Evolutionary conservation across 768 basidiomycete species (phyloP), one percentile per base, ranked within the genome.

Genomic region (Imleria badia): DNA sequence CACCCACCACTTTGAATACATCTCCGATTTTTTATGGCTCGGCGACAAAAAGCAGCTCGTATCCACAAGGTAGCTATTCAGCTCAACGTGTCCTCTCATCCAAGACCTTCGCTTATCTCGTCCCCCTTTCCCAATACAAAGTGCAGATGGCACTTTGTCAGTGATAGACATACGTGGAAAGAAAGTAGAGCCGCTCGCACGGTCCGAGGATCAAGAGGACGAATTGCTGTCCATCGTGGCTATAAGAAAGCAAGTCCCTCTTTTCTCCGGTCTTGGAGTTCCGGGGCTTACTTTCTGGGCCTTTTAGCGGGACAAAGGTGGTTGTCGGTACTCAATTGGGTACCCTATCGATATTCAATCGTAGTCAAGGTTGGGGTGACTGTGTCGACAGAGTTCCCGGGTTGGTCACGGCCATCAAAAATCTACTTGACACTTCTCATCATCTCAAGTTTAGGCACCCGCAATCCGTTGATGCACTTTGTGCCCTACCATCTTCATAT

Each of bases 191-290:
- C 91, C 91, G 2, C 72, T 90, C 54, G 87, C 87, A 2, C 89
- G 94, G 50, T 96, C 93, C 15, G 94, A 96, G 67, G 91, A 96
- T 73, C 95, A 98, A 68, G 95, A 97, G 64, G 95, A 98, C 66
- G 95, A 98, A 64, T 74, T 97, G 41, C 77, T 98, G 10, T 92
- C 91, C 6, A 83, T 94, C 41, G 85, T 88, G 31, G 70, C 91
- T 15, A 94, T 98, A 69, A 91, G 89, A 76, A 82, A 85, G 87
- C 89, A 64, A 30, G 80, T 72, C 19, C 35, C 39, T 20, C 30
- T 29, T 49, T 39, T 29, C 34, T 26, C 41, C 20, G 6, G 26
- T 48, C 36, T 51, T 36, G 40, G 15, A 39, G 26, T 22, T 23
- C 7, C 46, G n/a, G 5, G 33, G 31, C 38, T 48, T 43, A 44